phyloP scores from a whole-genome alignment of 2,329 filamentous ascomycete genomes.

The Setomelanomma holmii region DNA sequence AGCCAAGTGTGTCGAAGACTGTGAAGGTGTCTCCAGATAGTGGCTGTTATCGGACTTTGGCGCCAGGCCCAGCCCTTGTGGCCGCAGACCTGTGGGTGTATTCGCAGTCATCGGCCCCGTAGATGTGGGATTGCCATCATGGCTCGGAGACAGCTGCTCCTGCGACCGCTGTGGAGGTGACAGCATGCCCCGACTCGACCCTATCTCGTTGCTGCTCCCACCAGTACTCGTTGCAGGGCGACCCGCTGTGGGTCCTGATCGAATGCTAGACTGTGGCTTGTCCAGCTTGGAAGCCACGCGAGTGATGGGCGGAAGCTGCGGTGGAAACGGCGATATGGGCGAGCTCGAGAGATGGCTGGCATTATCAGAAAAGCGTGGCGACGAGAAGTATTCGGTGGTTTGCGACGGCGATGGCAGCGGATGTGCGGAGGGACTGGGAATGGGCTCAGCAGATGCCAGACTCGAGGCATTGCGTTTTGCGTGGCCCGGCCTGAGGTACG shows the following conservation, averaged over 20 bases:
- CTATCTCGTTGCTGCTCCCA: constrained; percentile 9
- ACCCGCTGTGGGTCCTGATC: constrained; percentile 13
- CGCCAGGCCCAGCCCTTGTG: constrained; percentile 33
- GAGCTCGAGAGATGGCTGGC: constrained; percentile 39
- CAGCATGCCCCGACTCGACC: constrained; percentile 22
- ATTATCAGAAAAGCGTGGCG: constrained; percentile 41
- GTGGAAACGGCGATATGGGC: constrained; percentile 48
- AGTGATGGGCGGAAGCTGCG: constrained; percentile 49
- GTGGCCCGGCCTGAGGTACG: constrained; percentile 48
- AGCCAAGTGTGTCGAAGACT: constrained; percentile 28
- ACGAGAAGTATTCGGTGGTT: constrained; percentile 36
- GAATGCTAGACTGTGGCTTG: constrained; percentile 19
- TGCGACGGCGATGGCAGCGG: constrained; percentile 39
- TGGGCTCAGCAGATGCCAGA: constrained; percentile 42
- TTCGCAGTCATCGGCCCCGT: constrained; percentile 20
- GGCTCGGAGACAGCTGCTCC: constrained; percentile 24
- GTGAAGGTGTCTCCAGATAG: constrained; percentile 22
- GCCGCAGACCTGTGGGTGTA: constrained; percentile 42
- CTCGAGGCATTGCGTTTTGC: constrained; percentile 48
- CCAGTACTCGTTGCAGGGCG: constrained; percentile 16
- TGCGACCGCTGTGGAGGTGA: constrained; percentile 27
- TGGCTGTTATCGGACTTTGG: constrained; percentile 27
- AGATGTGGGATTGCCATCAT: constrained; percentile 30
- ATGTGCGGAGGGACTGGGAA: constrained; percentile 30
- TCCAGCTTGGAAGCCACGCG: constrained; percentile 46